These are phyloP conservation scores for Boletellus ananas DNA, from an alignment of 768 basidiomycete genomes.

Conservation along the genomic window DNA sequence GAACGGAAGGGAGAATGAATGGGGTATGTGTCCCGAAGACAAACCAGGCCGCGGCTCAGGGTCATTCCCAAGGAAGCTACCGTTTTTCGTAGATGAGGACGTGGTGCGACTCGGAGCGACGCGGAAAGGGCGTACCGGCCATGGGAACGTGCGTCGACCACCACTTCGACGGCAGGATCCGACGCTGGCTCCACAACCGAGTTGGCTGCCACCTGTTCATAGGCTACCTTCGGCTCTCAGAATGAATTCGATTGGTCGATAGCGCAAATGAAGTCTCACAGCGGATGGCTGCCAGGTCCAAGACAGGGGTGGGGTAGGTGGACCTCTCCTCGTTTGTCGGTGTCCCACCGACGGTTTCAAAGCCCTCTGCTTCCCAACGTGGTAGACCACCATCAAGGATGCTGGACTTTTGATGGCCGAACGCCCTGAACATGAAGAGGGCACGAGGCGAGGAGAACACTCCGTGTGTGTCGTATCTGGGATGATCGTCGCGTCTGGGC, in stretches of 20 bases:
- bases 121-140: conserved; percentile 54
- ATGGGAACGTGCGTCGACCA: conserved; percentile 84
- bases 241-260: conserved; percentile 29
- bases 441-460: conserved; percentile 92
- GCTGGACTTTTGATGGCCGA: conserved; percentile 83
- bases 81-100: conserved; percentile 8
- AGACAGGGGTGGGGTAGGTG: conserved; percentile 50
- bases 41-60: conserved; percentile 89
- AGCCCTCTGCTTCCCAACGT: conserved; percentile 67
- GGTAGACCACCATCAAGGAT: conserved; percentile 93
- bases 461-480: conserved; percentile 85
- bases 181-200: conserved; percentile 44
- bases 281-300: conserved; percentile 49
- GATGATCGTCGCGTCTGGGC: conserved; percentile 8
- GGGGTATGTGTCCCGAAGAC: conserved; percentile 89
- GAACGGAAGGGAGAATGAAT: conserved; percentile 84
- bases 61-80: conserved; percentile 73
- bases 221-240: conserved; percentile 45
- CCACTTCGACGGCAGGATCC: conserved; percentile 53
- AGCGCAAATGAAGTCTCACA: conserved; percentile 33
- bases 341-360: conserved; percentile 42
- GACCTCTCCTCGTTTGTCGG: conserved; percentile 22
- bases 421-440: conserved; percentile 90
- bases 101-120: neutral
- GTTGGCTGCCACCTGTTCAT: conserved; percentile 78